Evolutionary conservation across 257 asterid genomes (phyloP).

Genomic region (Voacanga thouarsii): DNA sequence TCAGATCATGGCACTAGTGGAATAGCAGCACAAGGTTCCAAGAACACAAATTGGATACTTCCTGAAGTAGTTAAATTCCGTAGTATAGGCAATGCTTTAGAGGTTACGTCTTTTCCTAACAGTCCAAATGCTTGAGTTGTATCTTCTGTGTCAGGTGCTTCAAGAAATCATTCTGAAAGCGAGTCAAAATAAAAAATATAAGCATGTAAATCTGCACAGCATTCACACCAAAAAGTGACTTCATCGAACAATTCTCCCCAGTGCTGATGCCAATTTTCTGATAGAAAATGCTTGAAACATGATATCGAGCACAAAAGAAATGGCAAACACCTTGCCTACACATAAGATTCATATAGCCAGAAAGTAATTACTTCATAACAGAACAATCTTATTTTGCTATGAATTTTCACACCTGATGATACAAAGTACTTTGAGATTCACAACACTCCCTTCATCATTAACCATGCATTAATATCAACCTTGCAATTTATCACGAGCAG

Average conservation of each 20-base stretch:
- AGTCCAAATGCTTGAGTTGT: neutral
- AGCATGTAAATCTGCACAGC: neutral
- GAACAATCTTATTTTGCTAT: neutral
- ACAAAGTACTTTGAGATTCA: neutral
- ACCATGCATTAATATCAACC: neutral
- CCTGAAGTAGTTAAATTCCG: neutral
- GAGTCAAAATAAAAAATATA: neutral
- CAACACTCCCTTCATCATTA: neutral
- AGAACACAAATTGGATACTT: neutral
- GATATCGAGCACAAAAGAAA: neutral
- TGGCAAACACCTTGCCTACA: neutral
- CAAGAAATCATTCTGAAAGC: neutral
- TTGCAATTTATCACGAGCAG: neutral
- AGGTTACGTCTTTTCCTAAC: neutral
- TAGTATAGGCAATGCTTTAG: neutral
- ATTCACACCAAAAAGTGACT: neutral
- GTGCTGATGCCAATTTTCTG: neutral
- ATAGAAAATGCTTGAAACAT: neutral
- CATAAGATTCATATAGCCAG: neutral
- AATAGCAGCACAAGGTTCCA: neutral
- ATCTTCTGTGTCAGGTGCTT: neutral
- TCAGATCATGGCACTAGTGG: neutral
- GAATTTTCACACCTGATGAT: neutral
- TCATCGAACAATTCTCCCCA: neutral
- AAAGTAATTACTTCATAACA: neutral